A percentile compares a stretch with the other conserved stretches of the same genome.
phyloP scores from a whole-genome alignment of 1,284 basidiomycete genomes.

The Vanrija sp. region DNA sequence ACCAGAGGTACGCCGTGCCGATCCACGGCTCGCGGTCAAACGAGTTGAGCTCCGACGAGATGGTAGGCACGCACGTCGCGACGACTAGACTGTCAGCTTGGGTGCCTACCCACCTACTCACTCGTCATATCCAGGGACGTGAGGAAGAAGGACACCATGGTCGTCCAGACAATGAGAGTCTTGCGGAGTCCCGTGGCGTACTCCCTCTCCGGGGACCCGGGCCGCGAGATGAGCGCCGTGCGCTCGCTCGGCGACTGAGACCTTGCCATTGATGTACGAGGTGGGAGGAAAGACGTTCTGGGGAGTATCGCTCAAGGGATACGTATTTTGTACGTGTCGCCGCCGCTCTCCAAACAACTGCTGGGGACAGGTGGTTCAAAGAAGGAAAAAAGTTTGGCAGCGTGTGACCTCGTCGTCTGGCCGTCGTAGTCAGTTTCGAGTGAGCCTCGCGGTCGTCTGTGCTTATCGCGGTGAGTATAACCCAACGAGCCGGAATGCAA shows the following conservation, averaged over 20 bases:
- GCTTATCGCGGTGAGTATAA: too few relatives aligned
- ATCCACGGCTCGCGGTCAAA: conserved; percentile 32
- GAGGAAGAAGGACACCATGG: conserved; percentile 25
- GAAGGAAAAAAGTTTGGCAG: too few relatives aligned
- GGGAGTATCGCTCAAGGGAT: too few relatives aligned
- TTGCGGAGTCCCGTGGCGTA: conserved; percentile 5
- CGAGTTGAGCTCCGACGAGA: conserved; percentile 24
- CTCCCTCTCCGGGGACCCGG: not conserved
- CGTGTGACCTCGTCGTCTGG: too few relatives aligned
- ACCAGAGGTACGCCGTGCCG: conserved; percentile 33
- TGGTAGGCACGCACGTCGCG: conserved; percentile 30
- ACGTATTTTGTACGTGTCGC: too few relatives aligned
- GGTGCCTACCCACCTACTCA: not conserved
- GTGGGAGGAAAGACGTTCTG: too few relatives aligned
- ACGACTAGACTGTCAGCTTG: conserved; percentile 16
- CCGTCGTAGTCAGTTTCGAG: too few relatives aligned
- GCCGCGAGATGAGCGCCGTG: conserved; percentile 10
- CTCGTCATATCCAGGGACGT: conserved; percentile 26
- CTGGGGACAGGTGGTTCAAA: too few relatives aligned
- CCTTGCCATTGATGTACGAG: not conserved
- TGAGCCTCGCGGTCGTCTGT: too few relatives aligned
- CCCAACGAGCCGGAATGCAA: too few relatives aligned
- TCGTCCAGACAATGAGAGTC: conserved; percentile 20
- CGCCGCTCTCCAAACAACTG: too few relatives aligned
- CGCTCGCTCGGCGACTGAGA: conserved; percentile 5